These are phyloP conservation scores for Phaffia tasmanica DNA, from an alignment of 768 basidiomycete species.

Conservation along the genomic window DNA sequence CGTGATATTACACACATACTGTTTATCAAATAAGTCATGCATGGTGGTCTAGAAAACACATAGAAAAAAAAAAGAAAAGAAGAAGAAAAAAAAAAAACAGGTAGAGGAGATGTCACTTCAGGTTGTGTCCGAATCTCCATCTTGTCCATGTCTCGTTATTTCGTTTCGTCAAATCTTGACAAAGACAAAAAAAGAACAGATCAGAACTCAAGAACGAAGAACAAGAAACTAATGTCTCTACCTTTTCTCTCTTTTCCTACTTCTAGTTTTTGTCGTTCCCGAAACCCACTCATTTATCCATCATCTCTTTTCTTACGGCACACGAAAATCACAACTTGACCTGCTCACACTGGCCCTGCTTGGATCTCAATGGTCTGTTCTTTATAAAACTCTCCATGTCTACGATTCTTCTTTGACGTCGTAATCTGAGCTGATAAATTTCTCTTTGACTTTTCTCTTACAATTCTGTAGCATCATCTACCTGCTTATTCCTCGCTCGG, in stretches of 20 bases:
- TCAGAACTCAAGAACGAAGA: too few relatives aligned
- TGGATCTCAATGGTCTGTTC: slow-evolving; percentile 20
- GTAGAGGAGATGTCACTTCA: too few relatives aligned
- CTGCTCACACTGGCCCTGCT: slow-evolving; percentile 21
- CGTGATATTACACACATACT: too few relatives aligned
- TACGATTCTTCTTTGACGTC: background rate
- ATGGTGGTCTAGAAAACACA: too few relatives aligned
- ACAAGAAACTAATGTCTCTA: too few relatives aligned
- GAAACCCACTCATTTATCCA: slow-evolving; percentile 52
- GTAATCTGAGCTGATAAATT: background rate
- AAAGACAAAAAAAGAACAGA: background rate
- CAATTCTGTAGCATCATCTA: slow-evolving; percentile 16
- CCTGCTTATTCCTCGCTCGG: slow-evolving; percentile 2
- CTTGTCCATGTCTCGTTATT: background rate
- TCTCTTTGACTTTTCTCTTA: background rate
- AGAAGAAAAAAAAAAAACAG: too few relatives aligned
- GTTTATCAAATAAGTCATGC: too few relatives aligned
- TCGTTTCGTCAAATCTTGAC: too few relatives aligned
- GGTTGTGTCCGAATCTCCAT: background rate
- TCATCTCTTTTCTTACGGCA: slow-evolving; percentile 22
- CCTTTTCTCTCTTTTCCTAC: background rate
- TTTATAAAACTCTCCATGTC: background rate
- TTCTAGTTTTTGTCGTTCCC: slow-evolving; percentile 77
- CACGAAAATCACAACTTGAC: slow-evolving; percentile 22
- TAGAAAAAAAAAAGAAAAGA: too few relatives aligned